phyloP scores from a whole-genome alignment of 345 rosid genomes.

The Combretum micranthum region DNA sequence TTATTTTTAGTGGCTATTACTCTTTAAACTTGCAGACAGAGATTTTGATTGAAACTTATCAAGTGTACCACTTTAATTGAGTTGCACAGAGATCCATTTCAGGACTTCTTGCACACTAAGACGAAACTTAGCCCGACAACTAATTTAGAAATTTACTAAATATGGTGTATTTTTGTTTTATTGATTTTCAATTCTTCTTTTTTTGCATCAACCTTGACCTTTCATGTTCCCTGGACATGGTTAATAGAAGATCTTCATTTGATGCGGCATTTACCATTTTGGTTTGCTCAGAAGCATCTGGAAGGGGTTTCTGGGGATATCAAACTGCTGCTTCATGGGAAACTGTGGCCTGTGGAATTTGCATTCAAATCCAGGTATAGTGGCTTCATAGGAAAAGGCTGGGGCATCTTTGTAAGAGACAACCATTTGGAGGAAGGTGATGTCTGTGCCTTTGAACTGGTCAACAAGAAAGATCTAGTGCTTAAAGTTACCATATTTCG shows the following conservation, averaged over 20 bases:
- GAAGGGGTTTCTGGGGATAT: background rate
- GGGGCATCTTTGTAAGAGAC: conserved; percentile 8
- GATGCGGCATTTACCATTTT: conserved; percentile 10
- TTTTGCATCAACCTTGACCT: background rate
- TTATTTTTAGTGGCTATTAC: too few species aligned
- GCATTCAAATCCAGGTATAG: background rate
- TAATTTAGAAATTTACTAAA: too few species aligned
- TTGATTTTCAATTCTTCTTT: background rate
- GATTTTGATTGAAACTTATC: too few species aligned
- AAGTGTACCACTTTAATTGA: too few species aligned
- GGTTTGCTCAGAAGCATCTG: conserved; percentile 10
- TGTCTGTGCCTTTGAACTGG: conserved; percentile 18
- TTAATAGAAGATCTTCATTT: background rate
- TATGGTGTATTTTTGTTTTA: too few species aligned
- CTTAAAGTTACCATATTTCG: too few species aligned
- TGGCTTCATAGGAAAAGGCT: conserved; percentile 10
- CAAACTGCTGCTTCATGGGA: conserved; percentile 17
- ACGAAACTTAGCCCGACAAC: too few species aligned
- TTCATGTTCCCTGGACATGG: background rate
- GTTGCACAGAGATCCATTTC: too few species aligned
- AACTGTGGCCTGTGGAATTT: conserved; percentile 6
- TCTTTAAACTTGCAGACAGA: too few species aligned
- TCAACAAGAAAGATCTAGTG: background rate
- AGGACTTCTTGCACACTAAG: too few species aligned
- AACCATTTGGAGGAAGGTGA: conserved; percentile 18